Evolutionary conservation across 805 yeast species (phyloP), one percentile per base, ranked within the genome.

Genomic region (Candida cerambycidarum): DNA sequence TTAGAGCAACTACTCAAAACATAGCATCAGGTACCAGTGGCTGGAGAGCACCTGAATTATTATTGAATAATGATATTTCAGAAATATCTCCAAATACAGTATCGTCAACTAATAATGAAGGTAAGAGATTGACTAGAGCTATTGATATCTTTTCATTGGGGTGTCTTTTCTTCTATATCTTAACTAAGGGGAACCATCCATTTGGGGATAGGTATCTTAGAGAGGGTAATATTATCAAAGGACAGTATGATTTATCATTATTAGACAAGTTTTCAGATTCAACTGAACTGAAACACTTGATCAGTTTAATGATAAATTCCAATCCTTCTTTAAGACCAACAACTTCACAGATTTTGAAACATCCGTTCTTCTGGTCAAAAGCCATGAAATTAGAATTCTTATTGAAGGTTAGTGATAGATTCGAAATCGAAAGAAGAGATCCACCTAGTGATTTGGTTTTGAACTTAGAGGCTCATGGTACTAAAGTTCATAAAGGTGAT

Each of bases 31-130:
- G 99, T 1, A 93, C 99, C 0, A 79, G 93, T 3, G 99, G 99
- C 3, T 93, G 99, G 99, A 77, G 97, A 53, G 98, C 99, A 0
- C 99, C 99, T 0, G 99, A 93, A 56, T 62, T 88, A 25, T 63
- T 88, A 28, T 60, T 76, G 17, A 57, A 61, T 42, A 64, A 64
- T 32, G 71, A 67, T 42, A 54, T 67, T 38, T 43, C 55, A 9
- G 73, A 69, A 44, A 65, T 67, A 5, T 63, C 73, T 1, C 70
- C 73, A 0, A 69, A 64, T 28, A 61, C 72, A 3, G 55, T 65
- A 34, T 56, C 68, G 18, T 56, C 67, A 15, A 36, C 53, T 14
- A 21, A 35, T 12, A 40, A 48, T 16, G 35, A 47, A 12, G 43
- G 44, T 17, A 78, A 85, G 50, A 71, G 95, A 40, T 71, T 89